Percentiles rank a stretch among this genome's conserved stretches.
phyloP scores from a whole-genome alignment of 202 grass and related monocot genomes.

The Brachypodium distachyon region DNA sequence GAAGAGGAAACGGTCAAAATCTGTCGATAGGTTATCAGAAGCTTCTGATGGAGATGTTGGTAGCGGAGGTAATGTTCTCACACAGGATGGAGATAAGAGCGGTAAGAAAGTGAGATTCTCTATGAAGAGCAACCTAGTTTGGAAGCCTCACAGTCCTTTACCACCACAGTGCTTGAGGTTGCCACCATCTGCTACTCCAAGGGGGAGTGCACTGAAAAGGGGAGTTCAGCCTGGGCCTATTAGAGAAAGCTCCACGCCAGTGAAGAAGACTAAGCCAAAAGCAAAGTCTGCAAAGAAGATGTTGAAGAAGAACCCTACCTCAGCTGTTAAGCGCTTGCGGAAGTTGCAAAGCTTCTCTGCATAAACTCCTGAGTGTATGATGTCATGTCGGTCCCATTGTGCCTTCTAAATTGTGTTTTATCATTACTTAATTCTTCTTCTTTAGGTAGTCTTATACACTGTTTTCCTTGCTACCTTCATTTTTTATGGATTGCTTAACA shows the following conservation, averaged over 20 bases:
- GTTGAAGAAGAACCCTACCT: slow-evolving; percentile 61
- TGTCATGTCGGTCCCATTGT: not conserved
- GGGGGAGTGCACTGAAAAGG: slow-evolving; percentile 90
- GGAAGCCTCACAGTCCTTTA: slow-evolving; percentile 81
- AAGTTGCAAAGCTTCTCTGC: slow-evolving; percentile 71
- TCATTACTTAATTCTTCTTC: slow-evolving; percentile 35
- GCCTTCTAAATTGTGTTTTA: slow-evolving; percentile 16
- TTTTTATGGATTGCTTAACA: slow-evolving; percentile 30
- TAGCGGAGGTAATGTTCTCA: slow-evolving; percentile 11
- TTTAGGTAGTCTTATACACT: slow-evolving; percentile 37
- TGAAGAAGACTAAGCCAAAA: slow-evolving; percentile 64
- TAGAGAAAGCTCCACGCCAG: slow-evolving; percentile 36
- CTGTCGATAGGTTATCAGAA: slow-evolving; percentile 11
- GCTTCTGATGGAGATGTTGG: slow-evolving; percentile 22
- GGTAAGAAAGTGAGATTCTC: slow-evolving; percentile 88
- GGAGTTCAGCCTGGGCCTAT: slow-evolving; percentile 77
- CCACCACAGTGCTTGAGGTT: slow-evolving; percentile 77
- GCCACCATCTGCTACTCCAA: slow-evolving; percentile 81
- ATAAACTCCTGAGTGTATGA: slow-evolving; percentile 25
- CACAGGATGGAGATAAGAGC: slow-evolving; percentile 36
- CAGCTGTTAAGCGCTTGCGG: slow-evolving; percentile 60
- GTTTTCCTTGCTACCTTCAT: slow-evolving; percentile 12
- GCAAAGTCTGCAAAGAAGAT: slow-evolving; percentile 68
- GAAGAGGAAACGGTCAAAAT: slow-evolving; percentile 71
- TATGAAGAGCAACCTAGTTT: slow-evolving; percentile 88